Conservation (phyloP, 352 stramenopile species). For the Globisporangium acanthophoron region DNA sequence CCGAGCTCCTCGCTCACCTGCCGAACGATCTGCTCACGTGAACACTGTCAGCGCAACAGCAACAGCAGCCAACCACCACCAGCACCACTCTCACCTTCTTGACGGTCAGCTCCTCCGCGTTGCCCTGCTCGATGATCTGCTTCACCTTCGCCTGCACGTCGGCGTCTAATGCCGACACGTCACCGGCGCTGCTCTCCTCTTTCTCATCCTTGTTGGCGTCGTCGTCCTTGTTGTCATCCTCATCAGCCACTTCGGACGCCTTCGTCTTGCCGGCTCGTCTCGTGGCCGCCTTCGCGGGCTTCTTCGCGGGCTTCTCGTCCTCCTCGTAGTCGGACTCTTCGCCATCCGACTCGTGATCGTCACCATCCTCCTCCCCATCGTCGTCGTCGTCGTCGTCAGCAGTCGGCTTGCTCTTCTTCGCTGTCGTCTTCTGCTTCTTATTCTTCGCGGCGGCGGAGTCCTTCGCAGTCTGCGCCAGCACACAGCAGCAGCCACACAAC, state of each 20-base stretch:
- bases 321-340: neutral
- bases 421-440: constrained; percentile 18
- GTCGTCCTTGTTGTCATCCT: constrained; percentile 3
- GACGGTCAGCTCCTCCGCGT: constrained; percentile 76
- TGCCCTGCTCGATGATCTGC: constrained; percentile 72
- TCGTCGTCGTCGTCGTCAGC: constrained; percentile 17
- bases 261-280: constrained; percentile 11
- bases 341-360: neutral
- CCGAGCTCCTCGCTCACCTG: constrained; percentile 63
- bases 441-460: constrained; percentile 18
- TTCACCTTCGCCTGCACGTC: constrained; percentile 62
- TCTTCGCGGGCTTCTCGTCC: neutral
- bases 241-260: neutral
- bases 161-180: constrained; percentile 23
- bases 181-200: constrained; percentile 10
- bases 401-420: constrained; percentile 15
- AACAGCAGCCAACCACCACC: too few species aligned
- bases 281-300: constrained; percentile 13
- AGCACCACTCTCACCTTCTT: constrained; percentile 49
- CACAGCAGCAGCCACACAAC: neutral
- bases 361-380: neutral
- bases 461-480: constrained; percentile 8
- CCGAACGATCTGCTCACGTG: constrained; percentile 47
- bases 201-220: constrained; percentile 11
- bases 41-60: neutral